Evolutionary conservation across 148 eudicot species (phyloP), one percentile per base, ranked within the genome.

Genomic region (Rhododendron henanense): DNA sequence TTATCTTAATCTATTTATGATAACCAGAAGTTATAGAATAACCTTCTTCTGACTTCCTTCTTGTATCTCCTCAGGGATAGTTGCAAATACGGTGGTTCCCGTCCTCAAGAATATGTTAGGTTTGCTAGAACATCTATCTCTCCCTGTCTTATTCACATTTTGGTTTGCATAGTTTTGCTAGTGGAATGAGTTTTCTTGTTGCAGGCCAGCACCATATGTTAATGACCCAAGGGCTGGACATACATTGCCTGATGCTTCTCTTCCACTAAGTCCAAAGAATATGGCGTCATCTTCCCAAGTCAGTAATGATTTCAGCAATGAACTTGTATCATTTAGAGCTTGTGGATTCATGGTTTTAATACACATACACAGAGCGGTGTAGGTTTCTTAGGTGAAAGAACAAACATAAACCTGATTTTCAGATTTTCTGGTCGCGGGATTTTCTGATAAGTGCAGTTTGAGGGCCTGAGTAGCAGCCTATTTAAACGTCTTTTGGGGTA

Each of bases 131-230:
- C 63, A 83, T 76, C 41, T 86, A 35, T 35, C 2, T 51, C 78
- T 84, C n/a, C n/a, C 9, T 28, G 50, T 85, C 39, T 45, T 82
- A 51, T 6, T 87, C 84, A 69, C 16, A 47, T 21, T 79, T 78
- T 81, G 25, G 37, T 74, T 81, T 86, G 53, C 55, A 67, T 71
- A 45, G 48, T 85, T 35, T 69, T 63, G 45, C 53, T 61, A 57
- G 41, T 73, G 74, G 50, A 51, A 50, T 83, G 73, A 48, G 47
- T 86, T 25, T 81, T 65, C 63, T 86, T 87, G 82, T 78, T 81
- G 88, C 92, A 93, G 94, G 90, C 87, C 91, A 51, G 78, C 83
- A 45, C 87, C 88, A 65, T 82, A 81, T 87, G 53, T 78, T 48
- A 85, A 83, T 86, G 91, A 92, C 23, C 83, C 86, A 23, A 67